Base-by-base conservation (phyloP, 2,329 filamentous ascomycete genomes). In the Pochonia chlamydosporia region DNA sequence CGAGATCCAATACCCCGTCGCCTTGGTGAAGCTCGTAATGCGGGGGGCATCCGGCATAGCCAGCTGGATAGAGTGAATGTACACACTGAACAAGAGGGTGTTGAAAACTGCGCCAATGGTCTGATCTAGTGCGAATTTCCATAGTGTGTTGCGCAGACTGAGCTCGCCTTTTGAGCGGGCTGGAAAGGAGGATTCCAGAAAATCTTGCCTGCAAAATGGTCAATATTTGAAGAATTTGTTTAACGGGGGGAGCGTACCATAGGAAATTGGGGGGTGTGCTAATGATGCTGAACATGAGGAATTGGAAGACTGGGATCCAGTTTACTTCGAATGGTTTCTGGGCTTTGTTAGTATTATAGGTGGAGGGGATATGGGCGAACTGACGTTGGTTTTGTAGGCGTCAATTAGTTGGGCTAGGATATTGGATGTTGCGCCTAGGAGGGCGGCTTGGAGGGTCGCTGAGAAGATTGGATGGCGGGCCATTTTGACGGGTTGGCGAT, bases 181-280 rank as follows among this genome's bases (percentile, higher is more conserved):
- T 0, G 90, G 90, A 60, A 89, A 95, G 3, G 73, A 67, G 5
- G 76, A 70, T 66, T 96, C 90, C 44, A 96, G 75, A 60, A 78
- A 87, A 35, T 81, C 76, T 73, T 95, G 90, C 79, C 78, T 82
- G 54, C 1, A n/a, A 18, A n/a, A 43, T 47, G 52, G 49, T 49
- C 51, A 21, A 21, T 6, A 30, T 39, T 7, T 39, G 23, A 10
- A 7, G 9, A 20, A 8, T 11, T 6, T 20, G 11, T 7, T 11
- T 25, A 13, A 13, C 25, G 18, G 9, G 28, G n/a, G 8, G 13
- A 8, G 42, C 69, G 56, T 64, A 82, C 90, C 89, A 96, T 57
- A 88, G 62, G 61, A 89, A 88, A 67, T 96, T 96, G 39, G 87
- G 87, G 3, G 90, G 89, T 35, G 84, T 85, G 64, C 77, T 84